Evolutionary conservation across 1,284 basidiomycete species (phyloP), one percentile per base, ranked within the genome.

Genomic region (Heterobasidion irregulare): DNA sequence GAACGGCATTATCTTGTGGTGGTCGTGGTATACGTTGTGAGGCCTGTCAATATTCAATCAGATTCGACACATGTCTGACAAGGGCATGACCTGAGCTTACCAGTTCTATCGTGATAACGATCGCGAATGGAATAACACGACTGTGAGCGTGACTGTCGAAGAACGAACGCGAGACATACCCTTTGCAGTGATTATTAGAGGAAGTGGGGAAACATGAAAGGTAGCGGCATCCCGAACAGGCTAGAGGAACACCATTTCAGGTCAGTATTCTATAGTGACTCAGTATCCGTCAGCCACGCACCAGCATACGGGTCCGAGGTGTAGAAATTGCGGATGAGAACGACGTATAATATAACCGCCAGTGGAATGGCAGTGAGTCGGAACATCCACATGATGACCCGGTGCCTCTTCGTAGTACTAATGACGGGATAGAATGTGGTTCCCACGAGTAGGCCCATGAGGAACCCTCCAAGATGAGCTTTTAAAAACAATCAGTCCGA

Each of bases 361-460:
- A 96, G 62, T 0, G 86, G 86, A 35, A 92, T 74, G 0, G 92
- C 90, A 35, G 84, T 70, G 13, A 92, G 62, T 54, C 95, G 83
- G 63, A 89, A 79, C 38, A 64, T 72, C 84, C 89, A 93, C 61
- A 89, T 83, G 49, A 91, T 78, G n/a, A 80, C 65, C 55, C 80
- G 79, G 66, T 95, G 93, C 12, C 82, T 76, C 56, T 77, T 84
- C 1, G 90, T 86, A 16, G 76, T 76, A 61, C 84, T 89, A 57
- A 98, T 92, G n/a, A 94, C 83, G 5, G 94, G 95, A 65, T 95
- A 94, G 59, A 98, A 82, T 2, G 88, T 79, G 54, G 88, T 84
- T 36, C 85, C 88, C 38, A 88, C 78, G 7, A 98, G 77, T 2
- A 98, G 75, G 9, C 94, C 94, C 82, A 94, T 89, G 32, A 86